Base-by-base conservation (phyloP, 140 eudicot species). In the Flaveria floridana region DNA sequence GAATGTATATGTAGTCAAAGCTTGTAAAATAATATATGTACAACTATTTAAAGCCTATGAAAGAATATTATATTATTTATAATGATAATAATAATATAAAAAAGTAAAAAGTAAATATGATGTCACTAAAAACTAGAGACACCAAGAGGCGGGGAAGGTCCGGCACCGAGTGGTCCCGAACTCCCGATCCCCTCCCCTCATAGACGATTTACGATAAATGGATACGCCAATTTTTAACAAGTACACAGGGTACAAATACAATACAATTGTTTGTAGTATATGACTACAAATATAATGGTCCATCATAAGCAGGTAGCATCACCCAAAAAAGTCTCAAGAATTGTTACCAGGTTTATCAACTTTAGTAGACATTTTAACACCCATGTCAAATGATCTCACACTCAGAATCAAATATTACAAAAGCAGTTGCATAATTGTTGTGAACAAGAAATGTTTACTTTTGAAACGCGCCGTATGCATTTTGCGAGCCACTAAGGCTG, bases 391-490 rank as follows among this genome's bases (percentile, higher is more conserved):
- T 14, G 41, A 63, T 71, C 57, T 63, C 73, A 34, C 77, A 71
- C 78, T 62, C 58, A 0, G 41, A 19, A 70, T 78, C 77, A 78
- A 19, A 72, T 41, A 71, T 53, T 18, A 71, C 34, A 47, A 13
- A 48, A n/a, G 42, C 30, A 59, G 28, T 15, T 9, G 26, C 81
- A 68, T 56, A 68, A 39, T 23, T 68, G 53, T 23, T 20, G 68
- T 9, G 16, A 50, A 30, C 23, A 39, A 15, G 3, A 8, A 70
- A 19, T 44, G 39, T 18, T 75, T 80, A 80, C 82, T 77, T 82
- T 67, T 86, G 87, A 82, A 80, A 83, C 64, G 85, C 53, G 19
- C 97, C 97, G 47, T 61, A 93, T 53, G 88, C 91, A 75, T 87
- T 79, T 56, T 86, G 84, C 37, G 80, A 85, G 81, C 80, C 73